A percentile compares a stretch with the other conserved stretches of the same genome.
phyloP scores from a whole-genome alignment of 192 early-diverging fungal species.

The Backusella macrospora region DNA sequence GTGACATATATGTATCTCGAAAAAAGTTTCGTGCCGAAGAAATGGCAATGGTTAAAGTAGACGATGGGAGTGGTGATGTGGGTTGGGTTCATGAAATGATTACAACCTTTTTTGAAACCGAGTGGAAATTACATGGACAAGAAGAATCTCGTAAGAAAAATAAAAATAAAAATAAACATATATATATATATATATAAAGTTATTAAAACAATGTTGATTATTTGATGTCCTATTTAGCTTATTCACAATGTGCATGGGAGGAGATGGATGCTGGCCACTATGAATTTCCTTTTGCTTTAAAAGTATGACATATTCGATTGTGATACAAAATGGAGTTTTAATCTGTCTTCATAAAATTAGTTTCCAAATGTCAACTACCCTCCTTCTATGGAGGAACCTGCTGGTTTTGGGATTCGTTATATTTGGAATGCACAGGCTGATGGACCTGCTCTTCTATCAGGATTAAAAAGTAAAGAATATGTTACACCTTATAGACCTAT shows the following conservation, averaged over 20 bases:
- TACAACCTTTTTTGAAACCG: constrained; percentile 38
- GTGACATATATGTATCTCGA: not conserved
- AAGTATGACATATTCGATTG: constrained; percentile 29
- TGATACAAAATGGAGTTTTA: not conserved
- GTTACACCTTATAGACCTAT: constrained; percentile 45
- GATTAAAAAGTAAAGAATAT: constrained; percentile 39
- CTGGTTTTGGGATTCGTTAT: constrained; percentile 35
- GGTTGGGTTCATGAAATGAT: constrained; percentile 40
- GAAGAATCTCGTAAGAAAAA: constrained; percentile 34
- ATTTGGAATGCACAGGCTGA: constrained; percentile 38
- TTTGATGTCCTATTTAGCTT: constrained; percentile 6
- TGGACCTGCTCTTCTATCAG: constrained; percentile 39
- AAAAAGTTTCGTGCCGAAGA: constrained; percentile 43
- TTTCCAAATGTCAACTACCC: constrained; percentile 49
- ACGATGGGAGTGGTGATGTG: constrained; percentile 34
- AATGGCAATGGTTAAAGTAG: constrained; percentile 36
- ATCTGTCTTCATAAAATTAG: constrained; percentile 6
- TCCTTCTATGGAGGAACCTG: constrained; percentile 43
- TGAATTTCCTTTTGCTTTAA: constrained; percentile 45
- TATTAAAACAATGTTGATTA: no score
- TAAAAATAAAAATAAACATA: not conserved
- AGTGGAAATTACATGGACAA: constrained; percentile 40
- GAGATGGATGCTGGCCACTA: constrained; percentile 41
- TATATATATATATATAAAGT: not conserved
- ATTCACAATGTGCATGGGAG: constrained; percentile 41